Evolutionary conservation across 768 basidiomycete genomes (phyloP), one percentile per base, ranked within the genome.

Genomic region (Tulasnella sp.): DNA sequence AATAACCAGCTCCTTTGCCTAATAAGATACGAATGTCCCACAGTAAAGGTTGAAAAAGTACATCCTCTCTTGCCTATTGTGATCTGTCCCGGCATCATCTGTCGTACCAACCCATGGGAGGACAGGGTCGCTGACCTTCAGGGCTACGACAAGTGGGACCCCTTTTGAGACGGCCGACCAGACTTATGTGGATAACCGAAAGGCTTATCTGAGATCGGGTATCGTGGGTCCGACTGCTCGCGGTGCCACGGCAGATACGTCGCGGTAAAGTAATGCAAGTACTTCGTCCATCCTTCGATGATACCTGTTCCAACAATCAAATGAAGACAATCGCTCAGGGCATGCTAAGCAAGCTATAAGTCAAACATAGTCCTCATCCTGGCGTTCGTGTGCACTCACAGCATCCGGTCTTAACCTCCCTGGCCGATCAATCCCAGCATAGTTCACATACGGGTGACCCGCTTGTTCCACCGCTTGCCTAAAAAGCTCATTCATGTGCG

Each of bases 381-480:
- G 12, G 14, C 19, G 19, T 47, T n/a, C 4, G 4, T 26, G 22
- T 29, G 9, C 5, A 83, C 88, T 69, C 73, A 89, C 88, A 39
- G 88, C 86, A 76, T 90, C 89, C 35, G 89, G 89, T 1, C 89
- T 82, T 14, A 90, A 79, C 59, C 86, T 81, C 36, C 81, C 88
- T 1, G 89, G 89, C 71, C 83, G 81, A 71, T 90, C 88, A 35
- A 90, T 89, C 4, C 82, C 80, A 1, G 90, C 80, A 77, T 83
- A 90, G 75, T 86, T 83, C 1, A 90, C 81, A 74, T 88, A 82
- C 0, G 86, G 84, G 75, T 83, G 89, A 69, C 82, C 79, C 0
- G 75, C 67, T 19, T 80, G 77, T 47, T 77, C 77, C 16, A 88
- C 77, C 5, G 85, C 74, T 17, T 77, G 88, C 84, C 87, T 79